A percentile compares a stretch with the other conserved stretches of the same genome.
These are phyloP conservation scores for Penicillium oxalicum DNA, from an alignment of 2,329 filamentous ascomycete genomes.

Conservation along the genomic window DNA sequence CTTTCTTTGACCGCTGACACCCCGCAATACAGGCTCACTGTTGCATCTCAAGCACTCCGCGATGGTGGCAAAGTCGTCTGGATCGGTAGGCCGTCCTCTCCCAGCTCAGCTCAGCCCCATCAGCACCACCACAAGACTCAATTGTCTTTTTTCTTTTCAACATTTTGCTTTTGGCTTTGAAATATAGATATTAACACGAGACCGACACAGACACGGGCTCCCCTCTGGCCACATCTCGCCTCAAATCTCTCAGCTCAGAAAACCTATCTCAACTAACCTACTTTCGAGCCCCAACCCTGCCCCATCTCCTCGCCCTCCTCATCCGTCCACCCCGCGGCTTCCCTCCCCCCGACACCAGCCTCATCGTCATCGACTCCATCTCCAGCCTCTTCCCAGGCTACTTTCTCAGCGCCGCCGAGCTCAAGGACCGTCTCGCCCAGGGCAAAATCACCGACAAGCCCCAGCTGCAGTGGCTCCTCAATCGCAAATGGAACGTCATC, in stretches of 20 bases:
- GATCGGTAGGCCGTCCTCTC: slow-evolving; percentile 59
- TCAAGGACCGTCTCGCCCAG: slow-evolving; percentile 24
- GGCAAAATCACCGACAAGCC: slow-evolving; percentile 37
- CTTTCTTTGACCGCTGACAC: neutral
- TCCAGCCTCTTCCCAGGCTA: slow-evolving; percentile 71
- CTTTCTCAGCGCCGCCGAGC: slow-evolving; percentile 56
- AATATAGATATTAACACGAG: slow-evolving; percentile 1
- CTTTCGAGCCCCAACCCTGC: slow-evolving; percentile 53
- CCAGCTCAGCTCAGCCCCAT: slow-evolving; percentile 16
- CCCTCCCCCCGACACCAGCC: slow-evolving; percentile 56
- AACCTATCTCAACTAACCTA: slow-evolving; percentile 52
- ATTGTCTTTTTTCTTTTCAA: no score
- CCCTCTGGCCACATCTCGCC: slow-evolving; percentile 44
- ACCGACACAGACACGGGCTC: slow-evolving; percentile 43
- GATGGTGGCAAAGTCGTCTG: slow-evolving; percentile 64
- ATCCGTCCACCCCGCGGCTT: slow-evolving; percentile 59
- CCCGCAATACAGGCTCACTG: slow-evolving; percentile 55
- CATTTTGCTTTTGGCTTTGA: no score
- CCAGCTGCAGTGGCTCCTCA: slow-evolving; percentile 31
- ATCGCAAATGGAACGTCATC: slow-evolving; percentile 54
- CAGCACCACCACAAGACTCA: no score
- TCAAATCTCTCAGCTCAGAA: slow-evolving; percentile 42
- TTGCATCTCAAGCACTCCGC: slow-evolving; percentile 58
- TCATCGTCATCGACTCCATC: slow-evolving; percentile 73
- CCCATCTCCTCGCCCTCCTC: slow-evolving; percentile 66